Percentiles rank a stretch among this genome's conserved stretches.
These are phyloP conservation scores for Candida sanyiensis DNA, from an alignment of 805 yeast species.

Conservation along the genomic window DNA sequence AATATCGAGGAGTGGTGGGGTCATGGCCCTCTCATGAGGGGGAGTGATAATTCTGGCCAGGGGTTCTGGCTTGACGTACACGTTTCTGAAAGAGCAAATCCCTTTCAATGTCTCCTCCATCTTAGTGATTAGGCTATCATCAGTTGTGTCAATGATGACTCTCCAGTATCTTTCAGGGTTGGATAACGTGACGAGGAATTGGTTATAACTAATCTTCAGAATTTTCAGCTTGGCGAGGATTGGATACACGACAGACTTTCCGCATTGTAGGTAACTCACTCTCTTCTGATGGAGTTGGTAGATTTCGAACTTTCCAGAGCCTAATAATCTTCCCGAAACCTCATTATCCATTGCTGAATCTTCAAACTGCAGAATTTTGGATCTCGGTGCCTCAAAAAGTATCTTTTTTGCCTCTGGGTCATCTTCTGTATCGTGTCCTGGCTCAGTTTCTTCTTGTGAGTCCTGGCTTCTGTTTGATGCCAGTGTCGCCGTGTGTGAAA, in stretches of 20 bases:
- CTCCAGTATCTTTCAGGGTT: constrained; percentile 79
- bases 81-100: constrained; percentile 38
- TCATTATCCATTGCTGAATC: constrained; percentile 13
- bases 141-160: constrained; percentile 30
- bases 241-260: constrained; percentile 58
- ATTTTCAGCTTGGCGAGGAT: constrained; percentile 59
- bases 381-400: constrained; percentile 18
- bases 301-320: constrained; percentile 55
- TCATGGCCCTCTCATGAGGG: neutral
- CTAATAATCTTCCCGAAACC: constrained; percentile 42
- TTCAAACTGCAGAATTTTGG: constrained; percentile 24
- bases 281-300: constrained; percentile 53
- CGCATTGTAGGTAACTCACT: constrained; percentile 61
- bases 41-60: neutral
- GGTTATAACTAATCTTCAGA: constrained; percentile 40
- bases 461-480: constrained; percentile 1
- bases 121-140: constrained; percentile 13
- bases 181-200: constrained; percentile 57
- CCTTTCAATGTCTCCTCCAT: constrained; percentile 26
- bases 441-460: neutral
- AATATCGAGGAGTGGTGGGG: constrained; percentile 4
- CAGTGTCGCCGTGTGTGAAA: constrained; percentile 6
- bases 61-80: constrained; percentile 22
- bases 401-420: constrained; percentile 17
- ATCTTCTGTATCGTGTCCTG: neutral